phyloP scores from a whole-genome alignment of 108 stramenopile species.

The Halocafeteria seosinensis region DNA sequence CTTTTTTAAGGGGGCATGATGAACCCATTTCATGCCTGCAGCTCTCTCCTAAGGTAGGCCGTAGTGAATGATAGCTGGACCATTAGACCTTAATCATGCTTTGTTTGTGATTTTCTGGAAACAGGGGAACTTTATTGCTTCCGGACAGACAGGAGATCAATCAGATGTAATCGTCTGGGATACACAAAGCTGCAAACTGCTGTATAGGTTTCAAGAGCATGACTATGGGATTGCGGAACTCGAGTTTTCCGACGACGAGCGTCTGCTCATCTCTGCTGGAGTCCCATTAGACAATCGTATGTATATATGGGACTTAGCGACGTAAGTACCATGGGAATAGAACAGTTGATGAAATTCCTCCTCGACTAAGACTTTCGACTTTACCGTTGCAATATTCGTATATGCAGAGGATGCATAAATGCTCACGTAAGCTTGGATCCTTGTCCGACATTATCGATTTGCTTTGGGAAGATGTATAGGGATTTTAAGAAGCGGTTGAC shows the following conservation, averaged over 20 bases:
- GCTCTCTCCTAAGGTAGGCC: not conserved
- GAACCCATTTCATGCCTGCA: not conserved
- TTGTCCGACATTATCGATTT: not conserved
- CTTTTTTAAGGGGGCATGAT: not conserved
- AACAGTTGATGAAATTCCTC: no score
- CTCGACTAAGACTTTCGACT: no score
- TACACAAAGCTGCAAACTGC: not conserved
- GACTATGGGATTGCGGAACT: slow-evolving; percentile 2
- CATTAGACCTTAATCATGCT: no score
- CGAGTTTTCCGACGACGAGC: slow-evolving; percentile 12
- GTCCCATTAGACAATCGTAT: not conserved
- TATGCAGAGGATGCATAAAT: no score
- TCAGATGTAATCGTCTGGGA: slow-evolving; percentile 11
- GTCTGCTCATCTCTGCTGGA: slow-evolving; percentile 1
- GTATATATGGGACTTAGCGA: slow-evolving; percentile 14
- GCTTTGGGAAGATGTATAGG: not conserved
- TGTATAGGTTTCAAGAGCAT: slow-evolving; percentile 20
- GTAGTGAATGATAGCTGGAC: no score
- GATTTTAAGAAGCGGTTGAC: slow-evolving; percentile 45
- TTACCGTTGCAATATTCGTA: no score
- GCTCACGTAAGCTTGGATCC: no score
- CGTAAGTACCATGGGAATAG: no score
- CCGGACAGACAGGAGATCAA: not conserved
- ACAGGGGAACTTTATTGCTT: not conserved
- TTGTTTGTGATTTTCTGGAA: no score